These are phyloP conservation scores for Pogostemon cablin DNA, from an alignment of 257 asterid species.

Conservation along the genomic window DNA sequence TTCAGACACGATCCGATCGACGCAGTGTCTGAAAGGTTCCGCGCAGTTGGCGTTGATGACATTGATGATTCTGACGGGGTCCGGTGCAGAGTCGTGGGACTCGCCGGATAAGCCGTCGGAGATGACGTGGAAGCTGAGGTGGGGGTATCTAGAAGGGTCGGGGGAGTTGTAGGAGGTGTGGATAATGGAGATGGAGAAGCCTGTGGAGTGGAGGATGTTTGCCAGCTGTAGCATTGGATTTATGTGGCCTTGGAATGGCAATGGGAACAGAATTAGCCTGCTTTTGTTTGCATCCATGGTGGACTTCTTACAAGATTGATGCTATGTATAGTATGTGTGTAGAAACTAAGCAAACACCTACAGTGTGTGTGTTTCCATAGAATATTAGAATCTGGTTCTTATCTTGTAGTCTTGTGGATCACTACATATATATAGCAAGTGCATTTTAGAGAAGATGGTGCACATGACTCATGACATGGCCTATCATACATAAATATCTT, in stretches of 20 bases:
- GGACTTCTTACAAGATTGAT: no score
- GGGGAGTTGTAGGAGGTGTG: constrained; percentile 46
- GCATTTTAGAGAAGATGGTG: no score
- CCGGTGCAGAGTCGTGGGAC: background rate
- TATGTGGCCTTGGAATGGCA: constrained; percentile 63
- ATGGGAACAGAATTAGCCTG: constrained; percentile 47
- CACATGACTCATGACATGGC: no score
- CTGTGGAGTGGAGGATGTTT: constrained; percentile 51
- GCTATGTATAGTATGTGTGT: no score
- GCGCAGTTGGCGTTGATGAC: constrained; percentile 31
- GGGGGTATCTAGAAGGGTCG: constrained; percentile 33
- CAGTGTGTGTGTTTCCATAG: no score
- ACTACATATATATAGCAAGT: no score
- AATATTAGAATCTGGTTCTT: no score
- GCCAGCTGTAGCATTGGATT: constrained; percentile 68
- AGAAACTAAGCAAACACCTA: no score
- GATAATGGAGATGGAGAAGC: constrained; percentile 48
- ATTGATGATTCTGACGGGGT: constrained; percentile 26
- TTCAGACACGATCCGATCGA: constrained; percentile 4
- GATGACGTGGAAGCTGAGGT: constrained; percentile 44
- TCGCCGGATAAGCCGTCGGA: constrained; percentile 42
- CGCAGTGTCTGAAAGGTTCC: constrained; percentile 24
- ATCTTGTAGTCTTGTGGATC: no score
- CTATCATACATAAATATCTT: no score
- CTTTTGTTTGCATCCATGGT: background rate